Base-by-base conservation (phyloP, 2,329 filamentous ascomycete genomes). In the Fusarium oxysporum region DNA sequence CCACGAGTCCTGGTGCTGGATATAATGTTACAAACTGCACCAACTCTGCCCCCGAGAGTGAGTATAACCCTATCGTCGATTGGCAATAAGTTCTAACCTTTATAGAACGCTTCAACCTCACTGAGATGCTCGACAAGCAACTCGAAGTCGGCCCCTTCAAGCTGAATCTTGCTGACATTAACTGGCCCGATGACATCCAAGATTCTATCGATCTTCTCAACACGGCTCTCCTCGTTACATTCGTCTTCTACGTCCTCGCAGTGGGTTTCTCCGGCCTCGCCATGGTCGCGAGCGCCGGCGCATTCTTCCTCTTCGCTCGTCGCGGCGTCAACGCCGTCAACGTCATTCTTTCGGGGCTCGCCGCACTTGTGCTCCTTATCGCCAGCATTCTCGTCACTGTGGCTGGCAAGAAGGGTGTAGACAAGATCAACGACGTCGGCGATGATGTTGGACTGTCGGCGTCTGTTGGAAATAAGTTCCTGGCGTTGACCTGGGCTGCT, bases 191-290 rank as follows among this genome's bases (percentile, higher is more conserved):
- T 11, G 80, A 80, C 37, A 82, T 90, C 64, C 82, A 85, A 65
- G 78, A 84, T 45, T 83, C 83, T n/a, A 76, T 90, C 71, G 81
- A 86, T 78, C 78, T 82, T n/a, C 80, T 89, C 76, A 88, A 88
- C 75, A 77, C 78, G 21, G 80, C 83, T n/a, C 81, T 89, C 8
- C 78, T 85, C n/a, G 83, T 81, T 32, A 78, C 87, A 53, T 86
- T 86, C 76, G 79, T 87, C 55, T 78, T 89, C 62, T 88, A 86
- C 77, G 82, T 85, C 44, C 69, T 89, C 4, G 83, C 80, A 60
- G 78, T 82, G 51, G 82, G 78, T 23, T 81, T 85, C 72, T 79
- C 84, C 5, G 85, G 83, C 16, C 77, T 87, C 5, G 81, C 82
- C 37, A 83, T 87, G 76, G 75, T 88, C 5, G 75, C 78, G 19